phyloP scores from a whole-genome alignment of 2,329 filamentous ascomycete species.

The Zalaria obscura region DNA sequence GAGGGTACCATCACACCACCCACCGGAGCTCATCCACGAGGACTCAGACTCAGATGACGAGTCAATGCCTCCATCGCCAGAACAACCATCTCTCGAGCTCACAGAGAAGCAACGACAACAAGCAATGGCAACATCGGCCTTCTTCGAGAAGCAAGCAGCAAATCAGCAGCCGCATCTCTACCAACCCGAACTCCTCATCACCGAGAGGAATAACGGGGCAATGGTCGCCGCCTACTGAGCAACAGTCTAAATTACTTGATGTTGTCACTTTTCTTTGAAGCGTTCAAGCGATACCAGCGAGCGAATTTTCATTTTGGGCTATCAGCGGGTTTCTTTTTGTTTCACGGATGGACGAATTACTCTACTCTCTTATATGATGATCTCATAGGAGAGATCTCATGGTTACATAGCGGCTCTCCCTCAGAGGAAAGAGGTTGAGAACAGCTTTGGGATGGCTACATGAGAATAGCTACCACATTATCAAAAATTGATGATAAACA shows the following conservation, averaged over 20 bases:
- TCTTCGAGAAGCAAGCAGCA: slow-evolving; percentile 2
- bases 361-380: neutral
- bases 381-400: neutral
- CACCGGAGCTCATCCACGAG: slow-evolving; percentile 34
- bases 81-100: slow-evolving; percentile 28
- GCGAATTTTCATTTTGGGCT: neutral
- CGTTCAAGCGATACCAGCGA: slow-evolving; percentile 2
- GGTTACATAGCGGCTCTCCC: too few relatives aligned
- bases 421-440: too few relatives aligned
- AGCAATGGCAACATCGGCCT: slow-evolving; percentile 15
- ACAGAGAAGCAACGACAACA: slow-evolving; percentile 29
- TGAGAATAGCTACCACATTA: too few relatives aligned
- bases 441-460: too few relatives aligned
- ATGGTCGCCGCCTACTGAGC: slow-evolving; percentile 6
- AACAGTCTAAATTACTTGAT: neutral
- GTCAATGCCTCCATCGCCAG: slow-evolving; percentile 31
- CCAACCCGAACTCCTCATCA: slow-evolving; percentile 2
- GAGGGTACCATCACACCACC: slow-evolving; percentile 27
- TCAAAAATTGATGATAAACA: too few relatives aligned
- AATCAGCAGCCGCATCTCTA: neutral
- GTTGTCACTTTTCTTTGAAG: neutral
- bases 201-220: slow-evolving; percentile 1
- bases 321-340: neutral
- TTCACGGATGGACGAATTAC: neutral
- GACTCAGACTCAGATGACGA: slow-evolving; percentile 32